Percentiles rank a stretch among this genome's conserved stretches.
Evolutionary conservation across 2,329 filamentous ascomycete genomes (phyloP).

Genomic region (Curvularia sp.): DNA sequence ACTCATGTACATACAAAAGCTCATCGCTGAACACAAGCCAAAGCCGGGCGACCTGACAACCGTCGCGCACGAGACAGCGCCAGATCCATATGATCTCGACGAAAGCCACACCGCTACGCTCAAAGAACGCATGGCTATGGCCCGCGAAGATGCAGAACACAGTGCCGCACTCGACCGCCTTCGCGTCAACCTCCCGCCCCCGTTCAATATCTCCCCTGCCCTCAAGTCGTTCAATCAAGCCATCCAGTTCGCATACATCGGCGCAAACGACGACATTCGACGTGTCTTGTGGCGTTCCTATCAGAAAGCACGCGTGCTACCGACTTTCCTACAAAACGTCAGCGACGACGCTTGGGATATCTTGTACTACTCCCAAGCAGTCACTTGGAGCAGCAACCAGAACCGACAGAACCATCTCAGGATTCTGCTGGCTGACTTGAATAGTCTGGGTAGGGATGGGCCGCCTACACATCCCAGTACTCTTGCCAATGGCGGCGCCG

Average conservation of each 20-base stretch:
- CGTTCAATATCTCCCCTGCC: constrained; percentile 44
- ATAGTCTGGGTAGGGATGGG: constrained; percentile 42
- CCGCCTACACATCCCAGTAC: constrained; percentile 46
- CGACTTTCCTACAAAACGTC: constrained; percentile 44
- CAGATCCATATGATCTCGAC: constrained; percentile 41
- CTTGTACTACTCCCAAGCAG: constrained; percentile 49
- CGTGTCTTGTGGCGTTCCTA: constrained; percentile 50
- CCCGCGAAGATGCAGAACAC: constrained; percentile 41
- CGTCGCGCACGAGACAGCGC: constrained; percentile 33
- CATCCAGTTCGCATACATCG: constrained; percentile 46
- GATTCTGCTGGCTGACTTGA: constrained; percentile 40
- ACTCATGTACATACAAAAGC: constrained; percentile 39
- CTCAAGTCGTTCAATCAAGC: constrained; percentile 47
- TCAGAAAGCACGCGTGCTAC: constrained; percentile 41
- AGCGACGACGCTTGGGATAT: constrained; percentile 50
- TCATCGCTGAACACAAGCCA: constrained; percentile 29
- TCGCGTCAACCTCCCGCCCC: constrained; percentile 38
- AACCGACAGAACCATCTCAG: constrained; percentile 43
- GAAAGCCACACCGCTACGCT: constrained; percentile 34
- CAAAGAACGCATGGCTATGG: constrained; percentile 35
- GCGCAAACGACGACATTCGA: constrained; percentile 46
- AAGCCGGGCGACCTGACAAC: constrained; percentile 23
- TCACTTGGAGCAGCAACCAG: constrained; percentile 46
- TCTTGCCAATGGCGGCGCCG: constrained; percentile 16
- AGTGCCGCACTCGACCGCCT: constrained; percentile 36